Evolutionary conservation across 805 yeast genomes (phyloP).

Genomic region (Komagataella mondaviorum): DNA sequence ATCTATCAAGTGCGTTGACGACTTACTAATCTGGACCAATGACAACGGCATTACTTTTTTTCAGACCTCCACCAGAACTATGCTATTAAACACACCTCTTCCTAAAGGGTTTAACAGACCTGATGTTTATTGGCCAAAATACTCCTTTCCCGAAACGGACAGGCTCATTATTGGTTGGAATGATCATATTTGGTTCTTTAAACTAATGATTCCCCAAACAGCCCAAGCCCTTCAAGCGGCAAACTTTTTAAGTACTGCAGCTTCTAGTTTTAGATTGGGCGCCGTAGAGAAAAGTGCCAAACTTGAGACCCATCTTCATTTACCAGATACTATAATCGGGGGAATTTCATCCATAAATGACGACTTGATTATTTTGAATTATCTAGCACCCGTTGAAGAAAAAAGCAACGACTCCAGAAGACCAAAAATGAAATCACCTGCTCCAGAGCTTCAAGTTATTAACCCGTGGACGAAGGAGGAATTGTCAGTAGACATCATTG

Average conservation of each 20-base stretch:
- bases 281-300: constrained; percentile 20
- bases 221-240: constrained; percentile 3
- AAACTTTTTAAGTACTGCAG: constrained; percentile 36
- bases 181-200: constrained; percentile 57
- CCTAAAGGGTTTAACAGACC: constrained; percentile 49
- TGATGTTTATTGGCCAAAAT: constrained; percentile 76
- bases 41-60: constrained; percentile 66
- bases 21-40: constrained; percentile 69
- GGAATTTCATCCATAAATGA: constrained; percentile 72
- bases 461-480: constrained; percentile 58
- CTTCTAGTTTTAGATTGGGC: constrained; percentile 33
- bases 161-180: constrained; percentile 76
- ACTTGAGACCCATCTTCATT: constrained; percentile 31
- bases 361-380: constrained; percentile 46
- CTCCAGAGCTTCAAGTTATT: constrained; percentile 68
- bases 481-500: constrained; percentile 66
- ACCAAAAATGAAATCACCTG: constrained; percentile 14
- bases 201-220: constrained; percentile 17
- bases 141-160: constrained; percentile 51
- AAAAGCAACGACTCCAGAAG: neutral
- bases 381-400: constrained; percentile 22
- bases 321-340: constrained; percentile 44
- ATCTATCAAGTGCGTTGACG: constrained; percentile 47
- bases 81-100: constrained; percentile 37
- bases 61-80: constrained; percentile 36